These are phyloP conservation scores for Cichorium intybus DNA, from an alignment of 140 eudicot genomes.

Conservation along the genomic window DNA sequence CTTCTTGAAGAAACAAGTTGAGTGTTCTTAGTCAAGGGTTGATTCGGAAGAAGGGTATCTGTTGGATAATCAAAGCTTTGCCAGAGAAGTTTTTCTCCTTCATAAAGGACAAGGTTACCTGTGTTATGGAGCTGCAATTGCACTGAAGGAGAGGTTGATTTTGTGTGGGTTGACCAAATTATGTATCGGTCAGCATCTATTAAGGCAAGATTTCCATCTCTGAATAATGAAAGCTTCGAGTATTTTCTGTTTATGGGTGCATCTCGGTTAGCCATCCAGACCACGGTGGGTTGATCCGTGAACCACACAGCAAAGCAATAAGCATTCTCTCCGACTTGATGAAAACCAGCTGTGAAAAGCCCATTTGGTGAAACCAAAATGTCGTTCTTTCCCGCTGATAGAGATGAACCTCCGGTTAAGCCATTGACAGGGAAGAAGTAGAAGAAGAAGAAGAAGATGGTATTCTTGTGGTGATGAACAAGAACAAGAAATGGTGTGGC, in stretches of 20 bases:
- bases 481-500: neutral
- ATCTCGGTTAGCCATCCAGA: no score
- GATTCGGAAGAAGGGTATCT: slow-evolving; percentile 36
- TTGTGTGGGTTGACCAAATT: slow-evolving; percentile 28
- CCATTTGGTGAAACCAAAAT: slow-evolving; percentile 25
- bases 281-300: no score
- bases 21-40: slow-evolving; percentile 20
- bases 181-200: slow-evolving; percentile 27
- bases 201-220: slow-evolving; percentile 24
- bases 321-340: slow-evolving; percentile 16
- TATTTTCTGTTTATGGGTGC: slow-evolving; percentile 35
- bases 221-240: slow-evolving; percentile 15
- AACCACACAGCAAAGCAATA: no score
- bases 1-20: slow-evolving; percentile 36
- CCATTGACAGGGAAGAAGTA: neutral
- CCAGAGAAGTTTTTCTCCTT: slow-evolving; percentile 26
- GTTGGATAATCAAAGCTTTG: slow-evolving; percentile 43
- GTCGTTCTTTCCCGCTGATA: slow-evolving; percentile 19
- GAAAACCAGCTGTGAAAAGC: slow-evolving; percentile 33
- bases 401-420: slow-evolving; percentile 24
- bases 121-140: slow-evolving; percentile 10
- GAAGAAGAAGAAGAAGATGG: neutral
- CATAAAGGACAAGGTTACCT: slow-evolving; percentile 32
- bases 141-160: slow-evolving; percentile 17
- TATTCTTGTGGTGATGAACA: neutral